phyloP scores from a whole-genome alignment of 192 early-diverging fungal species.

The Coemansia pectinata region DNA sequence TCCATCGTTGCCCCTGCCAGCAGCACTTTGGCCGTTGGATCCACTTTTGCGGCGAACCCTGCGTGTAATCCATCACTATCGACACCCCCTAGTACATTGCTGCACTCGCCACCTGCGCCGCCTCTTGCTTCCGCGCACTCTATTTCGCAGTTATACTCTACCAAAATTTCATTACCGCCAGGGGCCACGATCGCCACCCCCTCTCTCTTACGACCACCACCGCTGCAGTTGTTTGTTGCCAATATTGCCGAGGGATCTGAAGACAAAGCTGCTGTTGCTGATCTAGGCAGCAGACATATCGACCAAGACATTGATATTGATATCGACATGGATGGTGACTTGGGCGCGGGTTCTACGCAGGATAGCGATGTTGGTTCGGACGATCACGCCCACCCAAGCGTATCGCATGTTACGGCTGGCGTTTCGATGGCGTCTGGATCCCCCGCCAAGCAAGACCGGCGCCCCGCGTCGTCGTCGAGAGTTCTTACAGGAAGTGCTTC shows the following conservation, averaged over 20 bases:
- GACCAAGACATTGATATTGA: conserved; percentile 2
- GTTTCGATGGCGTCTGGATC: background rate
- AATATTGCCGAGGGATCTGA: background rate
- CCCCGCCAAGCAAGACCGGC: background rate
- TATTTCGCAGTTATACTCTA: background rate
- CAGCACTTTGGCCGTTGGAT: background rate
- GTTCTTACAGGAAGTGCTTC: background rate
- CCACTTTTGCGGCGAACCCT: background rate
- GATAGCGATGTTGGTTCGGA: background rate
- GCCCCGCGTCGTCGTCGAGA: background rate
- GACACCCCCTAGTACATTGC: background rate
- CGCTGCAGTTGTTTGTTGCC: background rate
- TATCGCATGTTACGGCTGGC: background rate
- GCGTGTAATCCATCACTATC: conserved; percentile 4
- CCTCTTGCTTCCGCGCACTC: background rate
- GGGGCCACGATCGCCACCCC: background rate
- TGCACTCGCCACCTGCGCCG: background rate
- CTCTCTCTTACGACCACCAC: background rate
- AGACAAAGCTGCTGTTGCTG: background rate
- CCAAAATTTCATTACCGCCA: background rate
- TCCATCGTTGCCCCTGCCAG: background rate
- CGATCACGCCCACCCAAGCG: background rate
- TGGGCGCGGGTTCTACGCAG: background rate
- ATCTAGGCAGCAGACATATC: background rate
- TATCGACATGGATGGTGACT: conserved; percentile 1